phyloP scores from a whole-genome alignment of 202 grass and related monocot genomes.

The Saccharum hybrid region DNA sequence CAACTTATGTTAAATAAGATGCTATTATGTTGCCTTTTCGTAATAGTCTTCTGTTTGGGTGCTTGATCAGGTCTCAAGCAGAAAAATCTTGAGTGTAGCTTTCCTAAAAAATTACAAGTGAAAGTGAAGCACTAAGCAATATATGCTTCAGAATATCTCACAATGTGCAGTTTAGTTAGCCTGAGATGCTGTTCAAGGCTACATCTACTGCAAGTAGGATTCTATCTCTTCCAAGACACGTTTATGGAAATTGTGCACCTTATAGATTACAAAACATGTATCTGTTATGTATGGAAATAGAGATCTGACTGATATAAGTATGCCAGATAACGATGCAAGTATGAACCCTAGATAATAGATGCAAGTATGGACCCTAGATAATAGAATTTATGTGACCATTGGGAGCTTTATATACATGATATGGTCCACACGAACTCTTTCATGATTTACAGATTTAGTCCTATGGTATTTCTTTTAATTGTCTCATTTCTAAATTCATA shows the following conservation, averaged over 20 bases:
- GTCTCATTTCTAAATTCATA: neutral
- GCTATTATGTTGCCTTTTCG: neutral
- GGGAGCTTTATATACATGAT: neutral
- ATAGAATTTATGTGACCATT: neutral
- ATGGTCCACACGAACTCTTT: neutral
- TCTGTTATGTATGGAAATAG: neutral
- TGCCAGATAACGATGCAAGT: neutral
- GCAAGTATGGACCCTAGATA: no score
- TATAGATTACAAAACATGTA: constrained; percentile 8
- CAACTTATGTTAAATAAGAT: neutral
- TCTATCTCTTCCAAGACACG: neutral
- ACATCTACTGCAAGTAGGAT: neutral
- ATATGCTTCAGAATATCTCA: constrained; percentile 1
- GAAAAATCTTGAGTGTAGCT: neutral
- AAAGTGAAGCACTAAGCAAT: neutral
- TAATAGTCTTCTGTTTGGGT: neutral
- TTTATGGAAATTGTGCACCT: neutral
- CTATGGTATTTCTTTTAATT: neutral
- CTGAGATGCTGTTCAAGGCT: neutral
- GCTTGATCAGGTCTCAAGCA: neutral
- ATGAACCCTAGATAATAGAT: no score
- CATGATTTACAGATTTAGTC: neutral
- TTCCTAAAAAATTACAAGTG: neutral
- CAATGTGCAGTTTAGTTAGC: neutral
- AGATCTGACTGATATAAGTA: neutral